Evolutionary conservation across 2,329 filamentous ascomycete species (phyloP), one percentile per base, ranked within the genome.

Genomic region (Trichoderma sp.): DNA sequence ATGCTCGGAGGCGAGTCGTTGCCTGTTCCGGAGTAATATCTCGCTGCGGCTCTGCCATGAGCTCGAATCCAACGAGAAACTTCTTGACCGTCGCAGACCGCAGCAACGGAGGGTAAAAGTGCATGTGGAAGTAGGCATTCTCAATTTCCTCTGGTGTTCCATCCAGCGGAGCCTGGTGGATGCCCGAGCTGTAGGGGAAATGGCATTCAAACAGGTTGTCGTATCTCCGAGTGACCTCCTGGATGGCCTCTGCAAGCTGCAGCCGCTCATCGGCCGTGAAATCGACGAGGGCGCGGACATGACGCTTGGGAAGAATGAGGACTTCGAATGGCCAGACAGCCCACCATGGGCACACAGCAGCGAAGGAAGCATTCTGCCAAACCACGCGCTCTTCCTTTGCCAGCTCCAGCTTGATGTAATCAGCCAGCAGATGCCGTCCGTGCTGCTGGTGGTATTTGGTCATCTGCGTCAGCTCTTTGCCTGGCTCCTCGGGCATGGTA

Each of bases 21-120:
- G 95, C 95, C 80, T 98, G 95, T 80, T 99, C 95, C 0, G 95
- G 94, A 0, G 95, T 99, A 74, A 99, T 98, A 77, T 99, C 95
- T 68, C 95, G 87, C 80, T 99, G 95, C n/a, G 95, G 94, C 81
- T 99, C 95, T 2, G 92, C 95, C 87, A 99, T 88, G 80, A 99
- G 86, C 81, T 99, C 95, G 77, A 97, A 98, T 0, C 95, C 95
- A 37, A 99, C 95, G 63, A 98, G 80, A 81, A 98, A 99, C 82
- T 99, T 99, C 73, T 92, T 89, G 56, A 99, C 94, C 0, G 93
- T 97, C 2, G 95, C 94, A 56, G 93, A 97, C 67, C 95, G 89
- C 71, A 99, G 84, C 56, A 99, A 84, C 13, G 95, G 95, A 50
- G 95, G 95, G 78, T 97, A 98, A 80, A 99, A 99, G 81, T 99